Base-by-base conservation (phyloP, 768 basidiomycete genomes). In the Trametes cingulata region DNA sequence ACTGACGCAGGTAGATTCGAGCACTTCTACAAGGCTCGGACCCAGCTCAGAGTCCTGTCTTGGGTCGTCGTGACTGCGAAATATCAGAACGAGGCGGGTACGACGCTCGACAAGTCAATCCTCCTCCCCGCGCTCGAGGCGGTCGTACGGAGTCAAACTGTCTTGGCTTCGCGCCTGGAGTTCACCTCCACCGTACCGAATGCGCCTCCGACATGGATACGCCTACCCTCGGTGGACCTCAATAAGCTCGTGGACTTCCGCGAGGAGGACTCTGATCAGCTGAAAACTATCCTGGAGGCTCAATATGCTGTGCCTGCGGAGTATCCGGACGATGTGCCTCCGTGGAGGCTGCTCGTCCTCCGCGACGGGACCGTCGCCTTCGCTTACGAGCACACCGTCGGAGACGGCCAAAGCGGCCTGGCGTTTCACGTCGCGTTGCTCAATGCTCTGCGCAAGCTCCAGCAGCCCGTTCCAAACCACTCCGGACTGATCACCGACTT, bases 291-390 rank as follows among this genome's bases (percentile, higher is more conserved):
- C 17, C 52, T 76, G 17, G 66, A 74, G 50, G 53, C 52, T 10
- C 61, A 74, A 33, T 62, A 77, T n/a, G 58, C 63, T n/a, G 64
- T 48, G 5, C 65, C 66, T 7, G 71, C 75, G 52, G 68, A 73
- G 50, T 67, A 67, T 0, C 35, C 52, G 12, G 59, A 66, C 1
- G 66, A 67, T 22, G 37, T 68, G 5, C 78, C 76, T 0, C 68
- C 77, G 5, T 80, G 78, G 78, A 73, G 77, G n/a, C 56, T 78
- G 5, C 52, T 68, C 14, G 72, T 78, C 3, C 52, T 75, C 17
- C 61, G 50, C 19, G 73, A 75, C 47, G 66, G 69, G 27, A 75
- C 70, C 1, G 67, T 78, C 24, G 54, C 72, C 12, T 76, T 79
- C 51, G 72, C 69, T 15, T 76, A 68, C 52, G 72, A 77, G 51